These are phyloP conservation scores for Annulohypoxylon stygium DNA, from an alignment of 495 filamentous ascomycete species.

Conservation along the genomic window DNA sequence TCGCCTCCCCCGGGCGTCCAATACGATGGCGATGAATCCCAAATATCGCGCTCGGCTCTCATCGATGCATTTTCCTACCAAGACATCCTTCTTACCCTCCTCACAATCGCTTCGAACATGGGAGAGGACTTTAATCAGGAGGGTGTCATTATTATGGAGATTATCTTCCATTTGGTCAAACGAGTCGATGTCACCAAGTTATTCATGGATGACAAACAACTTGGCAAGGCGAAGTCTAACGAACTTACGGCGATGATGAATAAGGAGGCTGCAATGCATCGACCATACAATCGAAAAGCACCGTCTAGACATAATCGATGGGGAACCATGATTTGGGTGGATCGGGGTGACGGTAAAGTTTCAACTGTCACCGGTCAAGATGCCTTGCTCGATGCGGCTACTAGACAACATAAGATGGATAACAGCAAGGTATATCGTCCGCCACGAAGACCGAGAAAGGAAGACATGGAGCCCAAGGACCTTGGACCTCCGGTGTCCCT, in stretches of 20 bases:
- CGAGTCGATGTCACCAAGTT: conserved; percentile 87
- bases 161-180: conserved; percentile 91
- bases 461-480: conserved; percentile 76
- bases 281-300: conserved; percentile 80
- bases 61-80: conserved; percentile 91
- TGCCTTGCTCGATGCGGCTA: conserved; percentile 78
- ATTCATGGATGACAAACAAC: conserved; percentile 83
- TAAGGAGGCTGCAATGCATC: conserved; percentile 84
- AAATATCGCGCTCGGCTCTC: conserved; percentile 86
- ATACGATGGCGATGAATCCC: conserved; percentile 80
- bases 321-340: conserved; percentile 97
- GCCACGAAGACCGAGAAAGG: conserved; percentile 72
- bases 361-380: conserved; percentile 91
- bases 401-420: conserved; percentile 88
- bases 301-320: conserved; percentile 94
- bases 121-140: conserved; percentile 91
- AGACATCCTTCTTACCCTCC: conserved; percentile 85
- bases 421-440: conserved; percentile 90
- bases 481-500: conserved; percentile 80
- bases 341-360: conserved; percentile 83
- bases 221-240: conserved; percentile 73
- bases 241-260: conserved; percentile 80
- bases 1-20: conserved; percentile 70
- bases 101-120: conserved; percentile 90
- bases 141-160: conserved; percentile 87